Base-by-base conservation (phyloP, 768 basidiomycete genomes). In the Suillus spraguei region DNA sequence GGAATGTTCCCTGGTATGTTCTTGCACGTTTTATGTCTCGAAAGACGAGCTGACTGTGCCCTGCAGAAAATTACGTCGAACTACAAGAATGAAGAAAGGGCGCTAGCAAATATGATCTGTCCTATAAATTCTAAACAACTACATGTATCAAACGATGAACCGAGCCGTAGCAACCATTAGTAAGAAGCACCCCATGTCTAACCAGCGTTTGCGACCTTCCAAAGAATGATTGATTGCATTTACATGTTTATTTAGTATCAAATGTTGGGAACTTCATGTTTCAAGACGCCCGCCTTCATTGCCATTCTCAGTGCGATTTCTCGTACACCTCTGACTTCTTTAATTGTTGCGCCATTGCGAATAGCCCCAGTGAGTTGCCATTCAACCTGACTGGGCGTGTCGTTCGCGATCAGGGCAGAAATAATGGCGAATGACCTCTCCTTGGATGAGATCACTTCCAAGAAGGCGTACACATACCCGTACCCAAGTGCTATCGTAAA, bases 1-100 rank as follows among this genome's bases (percentile, higher is more conserved):
- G 92, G 92, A 24, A 78, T 92, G 69, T 93, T 93, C 84, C 91
- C 92, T 66, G 89, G 90, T 91, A 66, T 49, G 85, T 76, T 11
- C 33, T 64, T 22, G 2, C 16, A 17, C 16, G 32, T 46, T 33
- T 2, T 22, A 55, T 36, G 59, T 35, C 14, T 22, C 9, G 11
- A 35, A 22, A 49, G 8, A 49, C 22, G 33, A 32, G 22, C 35
- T 36, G 16, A 32, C 17, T 33, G 22, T 16, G 8, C 33, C 1
- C 59, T 14, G n/a, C 24, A 63, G 62, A 60, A 24, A 63, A 63
- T 61, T 63, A 63, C 4, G 62, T 63, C 10, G 59, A 61, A n/a
- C 39, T 63, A 24, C 38, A 56, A 24, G 38, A 20, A 56, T 56
- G 24, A 56, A 1, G 36, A 28, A 38, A 39, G 16, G 3, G 22